phyloP scores from a whole-genome alignment of 805 yeast species.

The Pichia deserticola region DNA sequence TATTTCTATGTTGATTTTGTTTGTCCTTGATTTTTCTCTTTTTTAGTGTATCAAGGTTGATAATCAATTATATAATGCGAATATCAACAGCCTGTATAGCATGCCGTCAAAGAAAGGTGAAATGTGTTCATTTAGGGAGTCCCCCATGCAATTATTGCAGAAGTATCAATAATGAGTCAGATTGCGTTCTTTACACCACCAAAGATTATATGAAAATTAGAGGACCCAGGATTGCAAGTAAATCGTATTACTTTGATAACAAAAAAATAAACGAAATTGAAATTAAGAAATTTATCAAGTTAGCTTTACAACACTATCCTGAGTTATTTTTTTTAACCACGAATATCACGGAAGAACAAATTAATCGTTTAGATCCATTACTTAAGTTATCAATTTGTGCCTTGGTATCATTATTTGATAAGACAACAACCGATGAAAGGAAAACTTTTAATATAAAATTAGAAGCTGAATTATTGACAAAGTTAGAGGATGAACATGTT shows the following conservation, averaged over 20 bases:
- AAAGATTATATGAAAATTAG: neutral
- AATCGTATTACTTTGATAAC: neutral
- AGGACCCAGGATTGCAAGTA: neutral
- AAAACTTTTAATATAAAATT: neutral
- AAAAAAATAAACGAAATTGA: neutral
- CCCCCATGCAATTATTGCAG: neutral
- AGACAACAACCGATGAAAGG: neutral
- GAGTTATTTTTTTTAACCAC: neutral
- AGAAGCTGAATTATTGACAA: neutral
- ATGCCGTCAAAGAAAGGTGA: neutral
- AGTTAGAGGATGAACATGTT: neutral
- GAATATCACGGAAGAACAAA: neutral
- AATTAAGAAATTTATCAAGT: neutral
- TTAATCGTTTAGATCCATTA: neutral
- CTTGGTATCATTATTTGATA: neutral
- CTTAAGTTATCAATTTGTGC: neutral
- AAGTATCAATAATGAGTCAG: neutral
- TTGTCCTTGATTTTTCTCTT: no score
- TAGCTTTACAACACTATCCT: neutral
- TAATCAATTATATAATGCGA: neutral
- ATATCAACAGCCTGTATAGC: neutral
- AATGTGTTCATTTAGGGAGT: neutral
- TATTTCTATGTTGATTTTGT: no score
- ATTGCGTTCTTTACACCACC: neutral
- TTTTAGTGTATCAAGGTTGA: no score